These are phyloP conservation scores for Otatea glauca DNA, from an alignment of 176 grass and related monocot genomes.

Conservation along the genomic window DNA sequence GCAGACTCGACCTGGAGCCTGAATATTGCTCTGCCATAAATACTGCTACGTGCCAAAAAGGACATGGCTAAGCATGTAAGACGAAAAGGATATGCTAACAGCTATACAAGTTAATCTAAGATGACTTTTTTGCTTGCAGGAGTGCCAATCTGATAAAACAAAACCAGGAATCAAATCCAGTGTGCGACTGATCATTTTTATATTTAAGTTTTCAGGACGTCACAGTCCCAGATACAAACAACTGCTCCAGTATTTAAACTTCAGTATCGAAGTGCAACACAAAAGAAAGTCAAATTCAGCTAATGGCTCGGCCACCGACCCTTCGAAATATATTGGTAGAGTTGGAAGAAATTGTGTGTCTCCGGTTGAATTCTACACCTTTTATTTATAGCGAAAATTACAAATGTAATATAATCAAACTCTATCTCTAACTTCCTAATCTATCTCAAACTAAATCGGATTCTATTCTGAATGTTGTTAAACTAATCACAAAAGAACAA, in stretches of 20 bases:
- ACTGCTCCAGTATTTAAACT: constrained; percentile 22
- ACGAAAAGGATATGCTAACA: constrained; percentile 39
- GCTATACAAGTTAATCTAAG: neutral
- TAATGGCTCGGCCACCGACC: constrained; percentile 25
- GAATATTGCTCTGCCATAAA: neutral
- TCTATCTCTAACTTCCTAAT: too few relatives aligned
- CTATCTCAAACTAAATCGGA: too few relatives aligned
- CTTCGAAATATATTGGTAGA: neutral
- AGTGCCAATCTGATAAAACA: constrained; percentile 32
- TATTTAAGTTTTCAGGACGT: constrained; percentile 6
- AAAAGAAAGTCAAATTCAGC: constrained; percentile 25
- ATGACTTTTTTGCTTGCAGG: constrained; percentile 9
- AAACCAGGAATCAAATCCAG: constrained; percentile 49
- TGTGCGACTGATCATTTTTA: constrained; percentile 38
- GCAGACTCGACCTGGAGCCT: neutral
- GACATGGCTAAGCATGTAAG: constrained; percentile 24
- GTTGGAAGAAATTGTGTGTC: too few relatives aligned
- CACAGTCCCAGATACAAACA: constrained; percentile 22
- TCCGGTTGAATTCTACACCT: too few relatives aligned
- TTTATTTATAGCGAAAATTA: too few relatives aligned
- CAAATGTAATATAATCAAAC: too few relatives aligned
- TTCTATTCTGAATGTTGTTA: too few relatives aligned
- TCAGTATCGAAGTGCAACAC: neutral
- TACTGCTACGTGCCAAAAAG: constrained; percentile 23
- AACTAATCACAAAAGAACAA: too few relatives aligned